Evolutionary conservation across 2,329 filamentous ascomycete genomes (phyloP).

Genomic region (Clarireedia monteithiana): DNA sequence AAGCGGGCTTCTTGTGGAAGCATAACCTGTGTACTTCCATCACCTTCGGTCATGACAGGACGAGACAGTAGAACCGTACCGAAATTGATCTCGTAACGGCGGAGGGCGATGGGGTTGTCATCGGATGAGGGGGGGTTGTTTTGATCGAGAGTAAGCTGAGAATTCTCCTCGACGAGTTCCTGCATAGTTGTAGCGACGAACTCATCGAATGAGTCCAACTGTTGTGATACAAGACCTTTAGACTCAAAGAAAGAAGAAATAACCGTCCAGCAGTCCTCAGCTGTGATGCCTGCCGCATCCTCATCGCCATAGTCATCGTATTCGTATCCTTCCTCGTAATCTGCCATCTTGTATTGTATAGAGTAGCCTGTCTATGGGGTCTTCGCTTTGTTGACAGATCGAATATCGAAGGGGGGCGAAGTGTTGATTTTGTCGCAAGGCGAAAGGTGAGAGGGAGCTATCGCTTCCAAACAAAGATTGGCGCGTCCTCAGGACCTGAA

Average conservation of each 20-base stretch:
- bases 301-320: conserved; percentile 63
- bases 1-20: conserved; percentile 92
- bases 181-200: conserved; percentile 93
- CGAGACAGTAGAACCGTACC: conserved; percentile 82
- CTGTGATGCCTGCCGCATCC: conserved; percentile 64
- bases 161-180: conserved; percentile 88
- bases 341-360: conserved; percentile 24
- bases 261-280: conserved; percentile 97
- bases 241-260: conserved; percentile 95
- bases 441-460: conserved; percentile 8
- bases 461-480: conserved; percentile 6
- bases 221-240: conserved; percentile 93
- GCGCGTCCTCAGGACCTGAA: conserved; percentile 10
- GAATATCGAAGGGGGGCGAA: not conserved
- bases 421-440: conserved; percentile 3
- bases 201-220: conserved; percentile 97
- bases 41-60: conserved; percentile 86
- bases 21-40: conserved; percentile 78
- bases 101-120: conserved; percentile 74
- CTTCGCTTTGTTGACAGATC: not conserved
- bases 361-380: not conserved
- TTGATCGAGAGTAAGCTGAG: conserved; percentile 86
- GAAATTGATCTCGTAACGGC: conserved; percentile 92
- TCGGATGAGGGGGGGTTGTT: conserved; percentile 71
- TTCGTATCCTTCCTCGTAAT: conserved; percentile 49